phyloP scores from a whole-genome alignment of 495 filamentous ascomycete species.

The Hyaloscypha bicolor region DNA sequence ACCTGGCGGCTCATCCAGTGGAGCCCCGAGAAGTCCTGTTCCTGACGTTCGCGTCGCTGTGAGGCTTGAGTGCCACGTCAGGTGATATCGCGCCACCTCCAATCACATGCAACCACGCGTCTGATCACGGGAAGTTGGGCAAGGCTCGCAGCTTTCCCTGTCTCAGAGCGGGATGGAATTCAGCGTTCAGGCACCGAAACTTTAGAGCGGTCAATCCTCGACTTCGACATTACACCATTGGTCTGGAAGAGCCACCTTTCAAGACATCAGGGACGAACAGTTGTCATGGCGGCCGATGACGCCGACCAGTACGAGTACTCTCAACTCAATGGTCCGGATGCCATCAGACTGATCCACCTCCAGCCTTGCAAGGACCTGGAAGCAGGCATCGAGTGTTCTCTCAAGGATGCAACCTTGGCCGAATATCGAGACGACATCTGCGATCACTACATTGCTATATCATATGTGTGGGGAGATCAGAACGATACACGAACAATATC shows the following conservation, averaged over 20 bases:
- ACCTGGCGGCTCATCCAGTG: not conserved
- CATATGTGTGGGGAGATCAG: not conserved
- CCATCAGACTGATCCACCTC: slow-evolving; percentile 27
- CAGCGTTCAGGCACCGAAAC: not conserved
- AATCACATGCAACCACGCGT: slow-evolving; percentile 15
- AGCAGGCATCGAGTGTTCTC: slow-evolving; percentile 21
- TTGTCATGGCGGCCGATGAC: not conserved
- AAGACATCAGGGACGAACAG: not conserved
- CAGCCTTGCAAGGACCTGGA: slow-evolving; percentile 20
- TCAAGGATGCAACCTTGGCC: slow-evolving; percentile 27
- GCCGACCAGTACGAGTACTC: slow-evolving; percentile 3
- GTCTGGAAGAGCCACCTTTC: not conserved
- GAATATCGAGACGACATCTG: slow-evolving; percentile 25
- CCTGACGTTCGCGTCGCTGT: not conserved
- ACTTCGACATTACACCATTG: not conserved
- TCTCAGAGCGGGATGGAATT: not conserved
- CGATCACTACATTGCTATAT: slow-evolving; percentile 34
- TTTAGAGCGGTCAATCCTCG: not conserved
- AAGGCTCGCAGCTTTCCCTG: not conserved
- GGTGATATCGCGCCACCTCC: slow-evolving; percentile 13
- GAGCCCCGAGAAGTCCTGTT: not conserved
- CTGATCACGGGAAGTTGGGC: slow-evolving; percentile 2
- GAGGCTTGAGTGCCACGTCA: slow-evolving; percentile 9
- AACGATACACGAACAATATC: not conserved
- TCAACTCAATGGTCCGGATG: not conserved